These are phyloP conservation scores for Phytophthora pinifolia DNA, from an alignment of 352 stramenopile species.

Conservation along the genomic window DNA sequence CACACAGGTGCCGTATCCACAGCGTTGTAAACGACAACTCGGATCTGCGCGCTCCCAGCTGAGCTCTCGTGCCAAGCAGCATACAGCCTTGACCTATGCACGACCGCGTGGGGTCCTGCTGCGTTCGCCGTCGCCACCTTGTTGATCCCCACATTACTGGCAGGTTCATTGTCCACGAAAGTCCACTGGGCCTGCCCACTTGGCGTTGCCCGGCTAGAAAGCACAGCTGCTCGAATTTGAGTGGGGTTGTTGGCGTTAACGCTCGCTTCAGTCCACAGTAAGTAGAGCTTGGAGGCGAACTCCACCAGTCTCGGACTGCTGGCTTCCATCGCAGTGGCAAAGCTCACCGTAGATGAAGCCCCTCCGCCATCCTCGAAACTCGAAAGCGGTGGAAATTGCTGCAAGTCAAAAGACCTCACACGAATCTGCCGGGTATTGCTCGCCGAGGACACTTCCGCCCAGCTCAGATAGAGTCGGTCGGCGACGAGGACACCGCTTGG, in stretches of 20 bases:
- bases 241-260: slow-evolving; percentile 29
- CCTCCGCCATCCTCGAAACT: slow-evolving; percentile 46
- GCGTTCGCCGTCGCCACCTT: slow-evolving; percentile 39
- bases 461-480: slow-evolving; percentile 42
- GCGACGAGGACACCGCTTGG: slow-evolving; percentile 31
- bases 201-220: slow-evolving; percentile 24
- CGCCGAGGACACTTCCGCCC: slow-evolving; percentile 39
- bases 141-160: slow-evolving; percentile 46
- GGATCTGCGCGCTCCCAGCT: slow-evolving; percentile 38
- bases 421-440: slow-evolving; percentile 40
- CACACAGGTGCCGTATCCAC: slow-evolving; percentile 41
- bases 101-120: slow-evolving; percentile 25
- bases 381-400: slow-evolving; percentile 35
- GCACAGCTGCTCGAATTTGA: slow-evolving; percentile 51
- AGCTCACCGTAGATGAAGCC: slow-evolving; percentile 41
- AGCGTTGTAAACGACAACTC: slow-evolving; percentile 56
- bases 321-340: slow-evolving; percentile 39
- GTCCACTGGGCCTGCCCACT: slow-evolving; percentile 34
- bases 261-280: slow-evolving; percentile 54
- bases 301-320: slow-evolving; percentile 31
- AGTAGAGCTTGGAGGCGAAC: slow-evolving; percentile 38
- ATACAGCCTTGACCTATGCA: slow-evolving; percentile 52
- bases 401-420: slow-evolving; percentile 41
- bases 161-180: slow-evolving; percentile 33
- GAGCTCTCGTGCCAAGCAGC: slow-evolving; percentile 54